Evolutionary conservation across 2,329 filamentous ascomycete species (phyloP), one percentile per base, ranked within the genome.

Genomic region (Fusarium clavum): DNA sequence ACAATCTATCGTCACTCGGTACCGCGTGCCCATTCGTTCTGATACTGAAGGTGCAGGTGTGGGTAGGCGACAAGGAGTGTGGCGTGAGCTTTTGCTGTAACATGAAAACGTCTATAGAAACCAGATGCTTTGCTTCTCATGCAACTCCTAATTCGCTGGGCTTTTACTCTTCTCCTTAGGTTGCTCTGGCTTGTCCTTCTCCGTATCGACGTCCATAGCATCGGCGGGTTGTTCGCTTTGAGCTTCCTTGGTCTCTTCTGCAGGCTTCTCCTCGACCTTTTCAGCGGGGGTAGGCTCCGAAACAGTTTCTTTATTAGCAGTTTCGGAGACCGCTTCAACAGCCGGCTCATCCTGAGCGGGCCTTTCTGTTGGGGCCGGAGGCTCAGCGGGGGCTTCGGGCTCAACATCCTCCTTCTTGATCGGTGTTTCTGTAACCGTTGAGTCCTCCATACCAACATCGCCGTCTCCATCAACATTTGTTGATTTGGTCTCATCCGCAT

Each of bases 371-470:
- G 68, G 48, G 3, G 47, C 54, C 16, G 45, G 41, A 20, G 67
- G 48, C 41, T 72, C 70, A 11, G 53, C 25, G n/a, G 63, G 51
- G 25, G 63, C 46, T 59, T 76, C 74, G 4, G 68, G 57, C 34
- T 75, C 69, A 18, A 72, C 53, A 10, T 75, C 71, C 25, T 73
- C 73, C 46, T 69, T 74, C 45, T 76, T 75, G 14, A 75, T 73
- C 6, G 72, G 66, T 6, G 68, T 69, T 30, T 76, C 76, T 9
- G 63, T 62, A 24, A 72, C 59, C 2, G 78, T 66, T 1, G 77
- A 76, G 4, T 81, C 83, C 4, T 77, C 79, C 85, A 87, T 87
- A 12, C 85, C 83, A 9, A 87, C 79, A 71, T 87, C 84, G 14
- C 85, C 85, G 60, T 87, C 85, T 4, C 76, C 77, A 30, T 87